Conservation (phyloP, 1,284 basidiomycete genomes). For the Austroboletus olivaceoglutinosus region DNA sequence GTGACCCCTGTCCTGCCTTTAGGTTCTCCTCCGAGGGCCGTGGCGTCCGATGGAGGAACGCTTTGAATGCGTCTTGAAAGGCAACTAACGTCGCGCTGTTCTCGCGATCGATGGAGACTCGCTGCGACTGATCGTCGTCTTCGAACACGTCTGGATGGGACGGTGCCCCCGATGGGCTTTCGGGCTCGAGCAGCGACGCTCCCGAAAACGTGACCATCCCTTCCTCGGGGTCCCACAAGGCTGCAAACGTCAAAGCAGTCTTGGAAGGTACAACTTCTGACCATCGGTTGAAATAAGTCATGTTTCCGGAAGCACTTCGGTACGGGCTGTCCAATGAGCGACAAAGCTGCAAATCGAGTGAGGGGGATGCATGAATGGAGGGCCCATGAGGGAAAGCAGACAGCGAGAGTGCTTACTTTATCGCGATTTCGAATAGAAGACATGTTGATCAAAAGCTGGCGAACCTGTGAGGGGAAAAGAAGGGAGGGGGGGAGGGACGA, state of each 20-base stretch:
- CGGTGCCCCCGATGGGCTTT: constrained; percentile 22
- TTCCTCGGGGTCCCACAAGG: constrained; percentile 55
- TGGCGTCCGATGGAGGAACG: constrained; percentile 26
- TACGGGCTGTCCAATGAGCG: constrained; percentile 24
- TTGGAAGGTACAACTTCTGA: constrained; percentile 55
- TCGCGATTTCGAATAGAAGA: constrained; percentile 18
- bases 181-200: constrained; percentile 42
- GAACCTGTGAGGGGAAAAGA: not conserved
- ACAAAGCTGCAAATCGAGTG: constrained; percentile 14
- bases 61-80: constrained; percentile 33
- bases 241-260: constrained; percentile 55
- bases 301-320: constrained; percentile 9
- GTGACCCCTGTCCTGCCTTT: constrained; percentile 6
- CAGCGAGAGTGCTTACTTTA: constrained; percentile 14
- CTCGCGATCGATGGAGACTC: constrained; percentile 39
- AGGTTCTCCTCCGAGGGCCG: constrained; percentile 20
- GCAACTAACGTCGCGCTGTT: constrained; percentile 20
- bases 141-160: constrained; percentile 34
- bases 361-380: constrained; percentile 1
- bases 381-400: not conserved
- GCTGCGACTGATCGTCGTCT: constrained; percentile 36
- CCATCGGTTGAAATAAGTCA: constrained; percentile 40
- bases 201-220: constrained; percentile 57
- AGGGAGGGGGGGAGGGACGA: not conserved
- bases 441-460: constrained; percentile 11